Evolutionary conservation across 805 yeast genomes (phyloP), one percentile per base, ranked within the genome.

Genomic region (Tetrapisispora nanseiensis): DNA sequence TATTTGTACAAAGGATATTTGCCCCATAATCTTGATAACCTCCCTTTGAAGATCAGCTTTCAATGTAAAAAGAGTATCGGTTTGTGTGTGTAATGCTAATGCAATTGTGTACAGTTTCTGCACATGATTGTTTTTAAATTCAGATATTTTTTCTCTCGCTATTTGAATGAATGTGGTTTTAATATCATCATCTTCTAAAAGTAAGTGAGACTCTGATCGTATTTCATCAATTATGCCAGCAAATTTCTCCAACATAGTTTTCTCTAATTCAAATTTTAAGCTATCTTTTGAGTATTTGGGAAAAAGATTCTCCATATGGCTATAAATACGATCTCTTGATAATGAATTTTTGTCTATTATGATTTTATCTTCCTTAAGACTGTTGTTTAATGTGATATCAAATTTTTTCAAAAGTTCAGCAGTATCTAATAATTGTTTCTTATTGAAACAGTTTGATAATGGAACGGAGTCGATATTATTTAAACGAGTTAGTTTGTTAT

Each of bases 1-100:
- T 20, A 68, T 50, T 47, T 70, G 74, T 2, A 68, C 57, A 38
- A 50, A 57, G 1, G 71, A 64, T 28, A 68, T 57, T 19, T 62
- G 55, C 3, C 63, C 56, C 35, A 54, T 45, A 0, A 51, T 23
- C 3, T 36, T 45, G 21, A 69, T 51, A 1, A 67, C 54, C 4
- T 59, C 46, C 2, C 53, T 52, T 12, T 69, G 62, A 11, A 71
- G 45, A n/a, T 48, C 53, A 12, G 49, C 48, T 44, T 70, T 72
- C 1, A 61, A 46, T 4, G 51, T 53, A 9, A 57, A 50, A 2
- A 55, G 39, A 10, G 49, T 43, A 29, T 51, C 49, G 6, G 56
- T 49, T 42, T 55, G 54, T 10, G 48, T 31, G 40, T 50, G 57
- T 21, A 61, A 43, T 10, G 63, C 50, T 21, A 54, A 50, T 16